A percentile compares a stretch with the other conserved stretches of the same genome.
These are phyloP conservation scores for Verticillium isaacii DNA, from an alignment of 2,329 filamentous ascomycete species.

Conservation along the genomic window DNA sequence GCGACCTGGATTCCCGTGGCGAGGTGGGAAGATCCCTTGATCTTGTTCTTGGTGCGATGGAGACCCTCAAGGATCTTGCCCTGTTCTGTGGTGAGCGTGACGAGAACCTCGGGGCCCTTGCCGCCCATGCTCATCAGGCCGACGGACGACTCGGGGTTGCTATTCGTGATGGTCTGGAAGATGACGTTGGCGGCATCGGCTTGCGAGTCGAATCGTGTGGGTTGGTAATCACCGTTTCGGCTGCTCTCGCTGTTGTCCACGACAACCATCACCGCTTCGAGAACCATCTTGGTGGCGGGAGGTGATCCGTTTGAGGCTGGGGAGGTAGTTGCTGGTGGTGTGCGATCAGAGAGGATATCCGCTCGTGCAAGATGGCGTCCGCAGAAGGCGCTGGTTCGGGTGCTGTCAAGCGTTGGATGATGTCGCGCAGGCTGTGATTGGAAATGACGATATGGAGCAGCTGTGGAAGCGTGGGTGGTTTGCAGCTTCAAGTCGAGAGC, in stretches of 20 bases:
- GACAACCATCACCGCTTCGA: conserved; percentile 99
- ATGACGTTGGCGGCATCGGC: conserved; percentile 91
- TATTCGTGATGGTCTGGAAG: conserved; percentile 91
- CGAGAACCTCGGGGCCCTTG: conserved; percentile 93
- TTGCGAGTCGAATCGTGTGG: conserved; percentile 94
- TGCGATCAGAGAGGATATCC: neutral
- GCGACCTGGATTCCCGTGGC: conserved; percentile 95
- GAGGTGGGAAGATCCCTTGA: conserved; percentile 81
- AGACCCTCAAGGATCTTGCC: conserved; percentile 91
- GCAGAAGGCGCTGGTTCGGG: neutral
- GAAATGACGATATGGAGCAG: conserved; percentile 6
- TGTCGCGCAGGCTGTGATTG: conserved; percentile 12
- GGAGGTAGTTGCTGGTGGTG: conserved; percentile 1
- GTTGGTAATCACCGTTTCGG: conserved; percentile 89
- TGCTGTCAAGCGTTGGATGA: conserved; percentile 7
- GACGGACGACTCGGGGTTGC: conserved; percentile 94
- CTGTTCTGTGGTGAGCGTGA: conserved; percentile 92
- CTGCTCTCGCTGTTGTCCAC: conserved; percentile 99
- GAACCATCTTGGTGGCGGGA: conserved; percentile 70
- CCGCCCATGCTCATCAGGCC: conserved; percentile 99
- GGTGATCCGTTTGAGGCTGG: conserved; percentile 4
- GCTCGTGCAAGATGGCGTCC: neutral
- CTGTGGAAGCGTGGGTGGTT: conserved; percentile 19
- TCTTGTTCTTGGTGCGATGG: conserved; percentile 85
- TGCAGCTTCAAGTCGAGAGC: conserved; percentile 5